Evolutionary conservation across 179 eudicot genomes (phyloP).

Genomic region (Beta corolliflora): DNA sequence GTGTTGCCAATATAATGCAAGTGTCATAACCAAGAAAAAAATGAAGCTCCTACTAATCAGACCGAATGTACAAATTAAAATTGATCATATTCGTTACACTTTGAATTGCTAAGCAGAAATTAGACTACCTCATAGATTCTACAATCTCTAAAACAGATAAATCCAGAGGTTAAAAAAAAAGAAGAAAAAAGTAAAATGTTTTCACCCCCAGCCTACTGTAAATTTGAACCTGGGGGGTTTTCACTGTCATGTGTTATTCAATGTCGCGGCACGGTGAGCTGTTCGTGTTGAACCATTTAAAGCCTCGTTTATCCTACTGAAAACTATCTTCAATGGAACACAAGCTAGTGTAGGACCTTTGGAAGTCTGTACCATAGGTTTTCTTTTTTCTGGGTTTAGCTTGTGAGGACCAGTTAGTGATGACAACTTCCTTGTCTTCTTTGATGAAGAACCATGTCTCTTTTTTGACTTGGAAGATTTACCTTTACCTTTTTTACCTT

Average conservation of each 20-base stretch:
- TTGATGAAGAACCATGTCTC: slow-evolving; percentile 47
- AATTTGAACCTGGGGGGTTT: slow-evolving; percentile 13
- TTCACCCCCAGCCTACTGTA: slow-evolving; percentile 27
- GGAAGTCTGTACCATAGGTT: slow-evolving; percentile 43
- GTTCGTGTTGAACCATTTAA: slow-evolving; percentile 48
- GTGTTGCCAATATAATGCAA: too few relatives aligned
- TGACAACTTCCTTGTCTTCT: slow-evolving; percentile 72
- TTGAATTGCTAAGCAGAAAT: slow-evolving; percentile 23
- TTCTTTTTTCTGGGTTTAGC: slow-evolving; percentile 34
- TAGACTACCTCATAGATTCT: slow-evolving; percentile 28
- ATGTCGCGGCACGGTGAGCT: slow-evolving; percentile 21
- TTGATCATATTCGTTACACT: slow-evolving; percentile 16
- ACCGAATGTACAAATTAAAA: slow-evolving; percentile 29
- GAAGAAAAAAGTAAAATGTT: slow-evolving; percentile 13
- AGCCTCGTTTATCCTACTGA: slow-evolving; percentile 80
- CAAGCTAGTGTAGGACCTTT: slow-evolving; percentile 66
- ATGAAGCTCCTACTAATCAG: slow-evolving; percentile 25
- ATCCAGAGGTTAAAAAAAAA: neutral
- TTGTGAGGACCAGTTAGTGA: slow-evolving; percentile 51
- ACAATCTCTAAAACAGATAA: slow-evolving; percentile 30
- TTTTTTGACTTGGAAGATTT: slow-evolving; percentile 49
- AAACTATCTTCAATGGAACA: slow-evolving; percentile 76
- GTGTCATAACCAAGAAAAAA: slow-evolving; percentile 8
- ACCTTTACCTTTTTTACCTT: slow-evolving; percentile 5
- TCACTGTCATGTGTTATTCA: slow-evolving; percentile 25